Evolutionary conservation across 2,329 filamentous ascomycete genomes (phyloP), one percentile per base, ranked within the genome.

Genomic region (Alternaria viburni): DNA sequence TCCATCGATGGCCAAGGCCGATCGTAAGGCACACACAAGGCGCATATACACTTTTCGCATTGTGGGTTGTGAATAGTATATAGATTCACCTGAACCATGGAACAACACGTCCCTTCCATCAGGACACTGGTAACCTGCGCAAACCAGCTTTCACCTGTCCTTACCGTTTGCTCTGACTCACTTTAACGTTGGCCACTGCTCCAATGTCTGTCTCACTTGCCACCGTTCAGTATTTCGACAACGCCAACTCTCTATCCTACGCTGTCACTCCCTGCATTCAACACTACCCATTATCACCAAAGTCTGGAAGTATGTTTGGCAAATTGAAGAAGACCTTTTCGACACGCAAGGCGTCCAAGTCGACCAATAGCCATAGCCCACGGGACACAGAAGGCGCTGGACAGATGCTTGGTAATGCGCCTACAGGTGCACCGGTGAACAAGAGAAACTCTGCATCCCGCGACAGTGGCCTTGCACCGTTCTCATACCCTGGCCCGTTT

Each of bases 401-500:
- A 28, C 57, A 64, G 32, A 45, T 41, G 17, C 41, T 49, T 49
- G 26, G n/a, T 12, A 26, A 54, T 25, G 46, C 47, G 15, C 49
- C 52, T 59, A 36, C 50, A 36, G 36, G 41, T 56, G 47, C 55
- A 44, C 59, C 62, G n/a, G 36, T 46, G 17, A 54, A 49, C 50
- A 44, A 59, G 13, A 69, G 64, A 46, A 32, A 45, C 25, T n/a
- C 62, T 25, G 66, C 57, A 17, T 68, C 68, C 19, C 60, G 50
- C 43, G 65, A 60, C 55, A 61, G 69, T 19, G 60, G 67, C 50
- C 68, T 75, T 49, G 47, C 69, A 23, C 66, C 70, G 41, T 65
- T 61, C 9, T 45, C 58, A 13, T 46, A 54, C 55, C 66, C 57
- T 60, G 75, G 66, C 44, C 67, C 73, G 15, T 69, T 70, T 54